phyloP scores from a whole-genome alignment of 192 early-diverging fungal species.

The Oehlia diaphana region DNA sequence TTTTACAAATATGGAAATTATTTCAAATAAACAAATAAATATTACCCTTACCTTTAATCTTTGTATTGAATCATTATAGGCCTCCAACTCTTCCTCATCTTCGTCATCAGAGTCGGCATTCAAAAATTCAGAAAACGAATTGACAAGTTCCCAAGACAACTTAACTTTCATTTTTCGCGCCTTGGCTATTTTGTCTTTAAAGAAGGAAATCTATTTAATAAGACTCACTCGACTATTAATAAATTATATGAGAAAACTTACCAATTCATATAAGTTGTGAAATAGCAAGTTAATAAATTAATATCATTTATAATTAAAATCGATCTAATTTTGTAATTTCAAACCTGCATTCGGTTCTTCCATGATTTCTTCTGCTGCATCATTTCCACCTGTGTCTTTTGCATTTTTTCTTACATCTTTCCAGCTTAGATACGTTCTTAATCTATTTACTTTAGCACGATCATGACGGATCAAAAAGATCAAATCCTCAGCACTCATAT shows the following conservation, averaged over 20 bases:
- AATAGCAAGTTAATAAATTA: background rate
- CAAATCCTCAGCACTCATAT: constrained; percentile 85
- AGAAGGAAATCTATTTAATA: background rate
- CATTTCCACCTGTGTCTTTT: constrained; percentile 73
- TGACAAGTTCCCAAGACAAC: constrained; percentile 92
- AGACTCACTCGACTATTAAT: background rate
- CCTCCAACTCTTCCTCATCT: constrained; percentile 88
- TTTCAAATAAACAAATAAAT: background rate
- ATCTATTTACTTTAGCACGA: constrained; percentile 86
- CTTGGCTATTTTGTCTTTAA: constrained; percentile 44
- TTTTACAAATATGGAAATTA: background rate
- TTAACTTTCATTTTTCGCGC: constrained; percentile 64
- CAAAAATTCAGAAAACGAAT: constrained; percentile 74
- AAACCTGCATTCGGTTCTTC: constrained; percentile 53
- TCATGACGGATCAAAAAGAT: constrained; percentile 98
- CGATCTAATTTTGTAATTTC: background rate
- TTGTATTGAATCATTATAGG: constrained; percentile 86
- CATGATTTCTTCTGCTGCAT: constrained; percentile 51
- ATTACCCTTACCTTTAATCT: constrained; percentile 59
- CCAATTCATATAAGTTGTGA: background rate
- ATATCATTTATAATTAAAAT: background rate
- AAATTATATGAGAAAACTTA: background rate
- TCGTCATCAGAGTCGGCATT: constrained; percentile 79
- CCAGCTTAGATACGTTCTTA: constrained; percentile 90
- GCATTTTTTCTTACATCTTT: constrained; percentile 94